Evolutionary conservation across 805 yeast species (phyloP).

Genomic region (Saturnispora quitensis): DNA sequence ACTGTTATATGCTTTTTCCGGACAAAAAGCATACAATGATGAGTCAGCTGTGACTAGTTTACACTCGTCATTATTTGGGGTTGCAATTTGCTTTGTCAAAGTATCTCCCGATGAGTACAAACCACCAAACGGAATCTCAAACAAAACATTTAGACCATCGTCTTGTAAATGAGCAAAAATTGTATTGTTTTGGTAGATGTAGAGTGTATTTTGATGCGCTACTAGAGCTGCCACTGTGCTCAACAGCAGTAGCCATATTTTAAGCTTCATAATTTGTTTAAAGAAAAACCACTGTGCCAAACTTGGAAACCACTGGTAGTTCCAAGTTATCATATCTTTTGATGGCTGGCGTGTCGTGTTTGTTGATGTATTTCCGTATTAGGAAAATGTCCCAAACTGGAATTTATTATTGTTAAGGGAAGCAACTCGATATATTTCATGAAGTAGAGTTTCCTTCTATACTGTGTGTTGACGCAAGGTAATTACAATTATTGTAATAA

Average conservation of each 20-base stretch:
- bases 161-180: conserved; percentile 12
- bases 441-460: not conserved
- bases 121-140: conserved; percentile 22
- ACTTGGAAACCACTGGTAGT: not conserved
- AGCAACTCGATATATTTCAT: not conserved
- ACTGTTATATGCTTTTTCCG: conserved; percentile 1
- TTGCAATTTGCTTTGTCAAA: conserved; percentile 10
- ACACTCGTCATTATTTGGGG: conserved; percentile 18
- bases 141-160: conserved; percentile 11
- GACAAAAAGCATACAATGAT: conserved; percentile 21
- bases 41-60: conserved; percentile 15
- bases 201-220: conserved; percentile 19
- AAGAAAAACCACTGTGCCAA: not conserved
- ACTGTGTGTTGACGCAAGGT: not conserved
- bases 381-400: not conserved
- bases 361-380: not conserved
- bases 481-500: no score
- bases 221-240: not conserved
- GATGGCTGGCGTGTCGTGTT: conserved; percentile 1
- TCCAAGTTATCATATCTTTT: not conserved
- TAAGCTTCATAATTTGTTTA: not conserved
- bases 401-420: not conserved
- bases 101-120: conserved; percentile 18
- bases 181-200: conserved; percentile 25
- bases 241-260: not conserved